A percentile compares a stretch with the other conserved stretches of the same genome.
Conservation (phyloP, 768 basidiomycete species). For the Tylopilus vinaceipallidus region DNA sequence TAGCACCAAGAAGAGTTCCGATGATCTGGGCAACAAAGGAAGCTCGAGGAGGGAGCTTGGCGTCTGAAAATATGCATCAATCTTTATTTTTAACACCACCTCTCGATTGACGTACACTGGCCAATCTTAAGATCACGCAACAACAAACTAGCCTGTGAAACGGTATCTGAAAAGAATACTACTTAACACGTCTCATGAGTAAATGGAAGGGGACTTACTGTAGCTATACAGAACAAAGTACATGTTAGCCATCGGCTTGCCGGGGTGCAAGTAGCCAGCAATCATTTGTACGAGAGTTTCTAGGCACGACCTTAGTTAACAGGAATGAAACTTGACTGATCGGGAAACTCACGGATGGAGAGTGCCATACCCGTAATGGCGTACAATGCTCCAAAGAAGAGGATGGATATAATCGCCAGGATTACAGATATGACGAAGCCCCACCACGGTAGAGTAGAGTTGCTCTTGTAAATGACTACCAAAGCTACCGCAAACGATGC, state of each 20-base stretch:
- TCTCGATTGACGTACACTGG: slow-evolving; percentile 17
- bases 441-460: slow-evolving; percentile 61
- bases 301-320: neutral
- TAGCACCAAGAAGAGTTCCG: slow-evolving; percentile 53
- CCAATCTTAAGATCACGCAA: slow-evolving; percentile 55
- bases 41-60: too few relatives aligned
- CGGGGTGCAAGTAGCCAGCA: slow-evolving; percentile 35
- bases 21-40: slow-evolving; percentile 52
- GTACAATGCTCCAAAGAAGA: slow-evolving; percentile 53
- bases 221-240: slow-evolving; percentile 45
- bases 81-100: slow-evolving; percentile 34
- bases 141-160: slow-evolving; percentile 48
- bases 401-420: slow-evolving; percentile 46
- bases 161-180: slow-evolving; percentile 41
- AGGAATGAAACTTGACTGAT: neutral
- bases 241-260: slow-evolving; percentile 44
- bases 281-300: slow-evolving; percentile 38
- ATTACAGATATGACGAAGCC: slow-evolving; percentile 53
- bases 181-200: slow-evolving; percentile 20
- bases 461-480: slow-evolving; percentile 50
- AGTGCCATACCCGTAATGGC: slow-evolving; percentile 42
- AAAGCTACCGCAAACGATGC: slow-evolving; percentile 47
- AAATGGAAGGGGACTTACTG: slow-evolving; percentile 32
- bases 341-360: slow-evolving; percentile 17
- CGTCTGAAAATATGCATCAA: slow-evolving; percentile 20